Evolutionary conservation across 805 yeast genomes (phyloP), one percentile per base, ranked within the genome.

Genomic region (Zygoascus biomembranicola): DNA sequence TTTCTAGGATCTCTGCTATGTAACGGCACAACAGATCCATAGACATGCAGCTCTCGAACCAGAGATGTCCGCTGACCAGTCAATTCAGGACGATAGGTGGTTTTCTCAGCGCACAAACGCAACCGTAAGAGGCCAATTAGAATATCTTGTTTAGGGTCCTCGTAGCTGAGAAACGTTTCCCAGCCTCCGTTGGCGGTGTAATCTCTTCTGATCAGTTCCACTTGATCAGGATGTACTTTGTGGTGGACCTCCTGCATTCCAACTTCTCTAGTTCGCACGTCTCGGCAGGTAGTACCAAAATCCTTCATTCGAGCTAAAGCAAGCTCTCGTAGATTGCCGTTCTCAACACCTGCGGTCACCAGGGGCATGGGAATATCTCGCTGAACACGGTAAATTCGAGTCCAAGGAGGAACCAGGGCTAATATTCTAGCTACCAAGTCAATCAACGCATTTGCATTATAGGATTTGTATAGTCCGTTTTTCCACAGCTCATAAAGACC

Each of bases 361-460:
- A 94, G 76, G 0, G 99, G 99, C 99, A 94, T 94, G 18, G 99
- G 99, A 54, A 94, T 94, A 77, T 94, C 99, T 75, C 99, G 80
- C 73, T 94, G 99, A 20, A 94, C 99, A 69, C 99, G 84, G 69
- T 94, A 94, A 62, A 94, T 94, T 72, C 99, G 83, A 2, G 99
- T 94, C 99, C 99, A 94, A 2, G 99, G 99, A 26, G 99, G 99
- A 5, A 94, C 98, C 55, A 94, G 75, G 0, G 98, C 97, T 75
- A 94, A 73, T 52, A 94, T 92, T 64, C 98, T 80, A 0, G 99
- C 99, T 49, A 94, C 97, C 56, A 94, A 75, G 69, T 94, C 99
- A 49, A 94, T 87, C 62, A 94, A 75, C 8, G 92, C 96, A 64
- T 90, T 89, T 42, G 98, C 97, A 65, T 90, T 88, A 69, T 94